Evolutionary conservation across 768 basidiomycete species (phyloP).

Genomic region (Tricholoma saponaceum): DNA sequence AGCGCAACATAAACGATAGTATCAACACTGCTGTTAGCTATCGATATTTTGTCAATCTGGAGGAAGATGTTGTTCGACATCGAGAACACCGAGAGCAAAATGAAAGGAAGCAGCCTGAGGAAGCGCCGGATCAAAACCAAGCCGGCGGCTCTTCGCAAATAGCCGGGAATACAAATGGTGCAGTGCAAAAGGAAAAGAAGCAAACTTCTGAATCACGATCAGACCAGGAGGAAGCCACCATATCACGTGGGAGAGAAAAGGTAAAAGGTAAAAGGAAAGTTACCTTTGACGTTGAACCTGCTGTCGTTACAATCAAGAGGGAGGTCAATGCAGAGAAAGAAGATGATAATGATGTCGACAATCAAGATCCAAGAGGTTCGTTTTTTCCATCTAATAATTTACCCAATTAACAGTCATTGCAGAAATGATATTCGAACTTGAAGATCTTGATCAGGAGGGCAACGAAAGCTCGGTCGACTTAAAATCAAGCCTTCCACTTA

Average conservation of each 20-base stretch:
- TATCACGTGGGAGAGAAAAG: conserved; percentile 26
- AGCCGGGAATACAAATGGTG: conserved; percentile 7
- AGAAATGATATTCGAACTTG: conserved; percentile 73
- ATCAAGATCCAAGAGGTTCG: conserved; percentile 43
- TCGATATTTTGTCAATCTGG: conserved; percentile 37
- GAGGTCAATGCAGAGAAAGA: conserved; percentile 29
- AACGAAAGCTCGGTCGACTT: conserved; percentile 27
- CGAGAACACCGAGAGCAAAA: conserved; percentile 18
- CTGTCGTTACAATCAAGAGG: conserved; percentile 42
- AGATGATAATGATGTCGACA: conserved; percentile 23
- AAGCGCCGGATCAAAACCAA: conserved; percentile 17
- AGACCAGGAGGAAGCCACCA: conserved; percentile 14
- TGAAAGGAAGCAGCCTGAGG: conserved; percentile 15
- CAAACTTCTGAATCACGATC: conserved; percentile 12
- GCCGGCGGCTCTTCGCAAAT: conserved; percentile 18
- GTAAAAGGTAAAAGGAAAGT: conserved; percentile 62
- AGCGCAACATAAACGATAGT: conserved; percentile 33
- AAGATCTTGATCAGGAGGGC: conserved; percentile 54
- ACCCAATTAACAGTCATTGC: background rate
- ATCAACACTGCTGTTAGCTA: conserved; percentile 44
- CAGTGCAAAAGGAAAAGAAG: conserved; percentile 20
- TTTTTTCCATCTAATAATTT: conserved; percentile 8
- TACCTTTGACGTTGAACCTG: conserved; percentile 67
- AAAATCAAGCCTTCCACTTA: conserved; percentile 34
- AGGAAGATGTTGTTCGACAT: conserved; percentile 38